Base-by-base conservation (phyloP, 2,329 filamentous ascomycete genomes). In the Xylaria sp. region DNA sequence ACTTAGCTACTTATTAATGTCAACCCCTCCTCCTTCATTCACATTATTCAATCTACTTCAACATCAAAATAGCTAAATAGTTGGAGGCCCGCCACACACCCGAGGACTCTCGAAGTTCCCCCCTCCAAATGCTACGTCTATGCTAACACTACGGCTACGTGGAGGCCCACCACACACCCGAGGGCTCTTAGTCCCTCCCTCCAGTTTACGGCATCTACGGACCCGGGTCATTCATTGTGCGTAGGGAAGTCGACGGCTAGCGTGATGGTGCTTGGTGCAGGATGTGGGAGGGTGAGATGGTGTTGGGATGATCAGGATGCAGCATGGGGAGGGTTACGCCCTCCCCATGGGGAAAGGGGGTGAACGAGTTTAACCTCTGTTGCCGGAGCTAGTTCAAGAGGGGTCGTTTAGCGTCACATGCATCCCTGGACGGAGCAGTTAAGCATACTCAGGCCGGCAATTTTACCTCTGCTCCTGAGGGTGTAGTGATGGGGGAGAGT, bases 111-210 rank as follows among this genome's bases (percentile, higher is more conserved):
- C n/a, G n/a, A n/a, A n/a, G n/a, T n/a, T 35, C 32, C 32, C 32
- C 32, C 32, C 32, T 35, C 32, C 32, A n/a, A 35, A 47, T 23
- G 5, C 44, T 47, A 47, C 44, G 44, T 10, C 21, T 23, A 47
- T 10, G 21, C 18, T 47, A 21, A n/a, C 3, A 21, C 21, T 47
- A 47, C 44, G 3, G 21, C 44, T 47, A 27, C 23, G 44, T 21
- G 44, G 44, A 47, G 44, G 51, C 51, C 60, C 60, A 16, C 60
- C 60, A 13, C 53, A 10, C 61, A 42, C 53, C 61, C 53, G 23
- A 51, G 53, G 61, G 27, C 53, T 63, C 63, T 25, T 21, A 62
- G 57, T 58, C 27, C 58, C 50, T 42, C 55, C 51, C 59, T 63
- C 42, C 59, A 47, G 3, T 18, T 59, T 42, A 42, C 25, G 42